Conservation (phyloP, 2,329 filamentous ascomycete species). For the Pleomassaria siparia region DNA sequence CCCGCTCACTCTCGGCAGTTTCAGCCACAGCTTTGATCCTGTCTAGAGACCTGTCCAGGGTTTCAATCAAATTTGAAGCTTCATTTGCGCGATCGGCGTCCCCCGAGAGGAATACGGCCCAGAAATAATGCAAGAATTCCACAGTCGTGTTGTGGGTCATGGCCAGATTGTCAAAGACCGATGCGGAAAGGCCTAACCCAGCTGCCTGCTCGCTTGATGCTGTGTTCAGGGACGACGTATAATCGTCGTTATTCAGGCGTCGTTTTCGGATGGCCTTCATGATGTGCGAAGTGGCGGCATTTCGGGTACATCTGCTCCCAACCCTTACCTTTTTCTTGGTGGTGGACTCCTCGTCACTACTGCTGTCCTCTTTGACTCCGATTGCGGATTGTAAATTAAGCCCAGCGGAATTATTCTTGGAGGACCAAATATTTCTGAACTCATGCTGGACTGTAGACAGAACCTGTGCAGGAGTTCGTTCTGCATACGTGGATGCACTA, state of each 20-base stretch:
- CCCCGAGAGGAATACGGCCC: slow-evolving; percentile 86
- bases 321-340: slow-evolving; percentile 61
- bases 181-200: slow-evolving; percentile 39
- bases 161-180: slow-evolving; percentile 63
- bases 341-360: slow-evolving; percentile 59
- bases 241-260: slow-evolving; percentile 57
- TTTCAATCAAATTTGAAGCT: slow-evolving; percentile 78
- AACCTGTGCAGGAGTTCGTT: slow-evolving; percentile 70
- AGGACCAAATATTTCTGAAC: slow-evolving; percentile 51
- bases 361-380: slow-evolving; percentile 67
- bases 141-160: slow-evolving; percentile 89
- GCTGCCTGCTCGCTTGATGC: slow-evolving; percentile 32
- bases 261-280: slow-evolving; percentile 65
- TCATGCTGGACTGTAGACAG: slow-evolving; percentile 65
- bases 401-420: slow-evolving; percentile 36
- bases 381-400: slow-evolving; percentile 63
- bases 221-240: slow-evolving; percentile 22
- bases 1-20: slow-evolving; percentile 75
- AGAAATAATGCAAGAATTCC: slow-evolving; percentile 98
- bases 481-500: slow-evolving; percentile 61
- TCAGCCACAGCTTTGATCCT: slow-evolving; percentile 79
- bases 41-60: slow-evolving; percentile 72
- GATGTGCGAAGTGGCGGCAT: slow-evolving; percentile 66
- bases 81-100: slow-evolving; percentile 79
- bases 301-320: slow-evolving; percentile 69